Conservation (phyloP, 768 basidiomycete genomes). For the Pisolithus microcarpus region DNA sequence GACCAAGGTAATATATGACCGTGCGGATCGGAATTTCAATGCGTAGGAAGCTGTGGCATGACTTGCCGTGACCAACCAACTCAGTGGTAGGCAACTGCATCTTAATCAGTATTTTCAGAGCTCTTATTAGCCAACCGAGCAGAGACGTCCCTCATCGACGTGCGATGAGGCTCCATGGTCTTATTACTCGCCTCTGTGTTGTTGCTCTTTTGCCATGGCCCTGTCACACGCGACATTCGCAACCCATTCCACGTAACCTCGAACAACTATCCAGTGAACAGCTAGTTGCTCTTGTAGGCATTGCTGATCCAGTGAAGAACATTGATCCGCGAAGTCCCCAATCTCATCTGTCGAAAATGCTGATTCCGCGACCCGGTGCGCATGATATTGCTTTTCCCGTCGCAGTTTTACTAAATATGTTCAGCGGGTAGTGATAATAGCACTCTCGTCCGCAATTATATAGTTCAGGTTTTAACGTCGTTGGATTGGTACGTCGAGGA, state of each 20-base stretch:
- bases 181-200: conserved; percentile 6
- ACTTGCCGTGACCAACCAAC: too few species aligned
- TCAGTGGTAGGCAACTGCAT: too few species aligned
- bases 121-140: not conserved
- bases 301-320: conserved; percentile 60
- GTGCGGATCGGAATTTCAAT: too few species aligned
- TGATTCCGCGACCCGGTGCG: conserved; percentile 80
- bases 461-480: conserved; percentile 59
- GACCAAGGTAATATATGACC: too few species aligned
- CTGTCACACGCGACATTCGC: conserved; percentile 23
- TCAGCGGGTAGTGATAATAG: conserved; percentile 69
- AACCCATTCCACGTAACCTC: conserved; percentile 32
- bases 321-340: conserved; percentile 57
- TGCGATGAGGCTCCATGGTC: conserved; percentile 12
- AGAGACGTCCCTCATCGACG: not conserved
- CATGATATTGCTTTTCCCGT: conserved; percentile 11
- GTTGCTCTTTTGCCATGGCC: conserved; percentile 16
- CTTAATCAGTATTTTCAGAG: too few species aligned
- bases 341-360: conserved; percentile 74
- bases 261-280: conserved; percentile 42
- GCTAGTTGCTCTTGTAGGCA: conserved; percentile 42
- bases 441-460: conserved; percentile 76
- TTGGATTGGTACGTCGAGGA: conserved; percentile 86
- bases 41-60: too few species aligned
- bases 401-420: not conserved